Percentiles rank a stretch among this genome's conserved stretches.
Conservation (phyloP, 768 basidiomycete species). For the Suillus weaverae region DNA sequence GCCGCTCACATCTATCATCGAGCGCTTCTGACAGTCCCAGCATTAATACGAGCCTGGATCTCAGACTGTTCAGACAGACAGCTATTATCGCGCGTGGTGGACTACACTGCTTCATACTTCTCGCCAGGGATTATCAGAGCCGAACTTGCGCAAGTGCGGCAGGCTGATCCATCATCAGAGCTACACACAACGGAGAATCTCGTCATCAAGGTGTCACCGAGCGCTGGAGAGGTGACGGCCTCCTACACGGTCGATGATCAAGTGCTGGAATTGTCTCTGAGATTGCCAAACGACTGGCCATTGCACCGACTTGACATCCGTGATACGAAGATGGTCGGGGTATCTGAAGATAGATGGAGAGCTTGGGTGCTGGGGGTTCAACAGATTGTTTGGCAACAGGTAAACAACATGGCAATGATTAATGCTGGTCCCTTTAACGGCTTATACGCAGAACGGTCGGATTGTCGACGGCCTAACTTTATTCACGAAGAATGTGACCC, state of each 20-base stretch:
- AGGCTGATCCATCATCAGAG: slow-evolving; percentile 51
- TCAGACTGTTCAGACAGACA: slow-evolving; percentile 88
- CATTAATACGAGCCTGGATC: slow-evolving; percentile 84
- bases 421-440: neutral
- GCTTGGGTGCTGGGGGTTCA: slow-evolving; percentile 93
- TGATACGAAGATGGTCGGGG: slow-evolving; percentile 81
- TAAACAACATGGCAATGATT: slow-evolving; percentile 34
- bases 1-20: slow-evolving; percentile 90
- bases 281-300: slow-evolving; percentile 90
- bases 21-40: slow-evolving; percentile 78
- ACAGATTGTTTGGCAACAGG: slow-evolving; percentile 86
- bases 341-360: slow-evolving; percentile 87
- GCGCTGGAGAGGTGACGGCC: slow-evolving; percentile 79
- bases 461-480: slow-evolving; percentile 84
- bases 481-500: slow-evolving; percentile 91
- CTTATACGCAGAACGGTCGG: slow-evolving; percentile 68
- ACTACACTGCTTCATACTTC: slow-evolving; percentile 81
- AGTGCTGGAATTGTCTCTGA: slow-evolving; percentile 82
- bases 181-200: slow-evolving; percentile 71
- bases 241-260: slow-evolving; percentile 92
- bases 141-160: slow-evolving; percentile 75
- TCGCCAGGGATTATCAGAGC: slow-evolving; percentile 85
- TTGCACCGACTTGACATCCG: slow-evolving; percentile 85
- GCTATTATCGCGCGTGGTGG: slow-evolving; percentile 69
- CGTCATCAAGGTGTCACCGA: slow-evolving; percentile 70